Evolutionary conservation across 352 stramenopile species (phyloP).

Genomic region (Globisporangium uncinulatum): DNA sequence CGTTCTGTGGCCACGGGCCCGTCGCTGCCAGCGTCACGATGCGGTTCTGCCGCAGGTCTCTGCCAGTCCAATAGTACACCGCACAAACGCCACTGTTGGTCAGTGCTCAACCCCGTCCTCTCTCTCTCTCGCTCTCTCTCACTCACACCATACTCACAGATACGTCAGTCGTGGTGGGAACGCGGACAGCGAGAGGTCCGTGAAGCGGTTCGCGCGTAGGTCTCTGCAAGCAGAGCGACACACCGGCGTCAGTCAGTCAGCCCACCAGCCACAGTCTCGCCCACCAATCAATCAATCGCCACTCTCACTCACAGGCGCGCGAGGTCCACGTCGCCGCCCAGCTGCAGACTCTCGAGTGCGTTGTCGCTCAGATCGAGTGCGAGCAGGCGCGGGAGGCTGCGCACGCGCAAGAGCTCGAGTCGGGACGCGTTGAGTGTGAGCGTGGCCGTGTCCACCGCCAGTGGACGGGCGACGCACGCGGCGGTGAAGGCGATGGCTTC

Average conservation of each 20-base stretch:
- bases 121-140: no score
- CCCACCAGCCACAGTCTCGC: background rate
- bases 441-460: conserved; percentile 29
- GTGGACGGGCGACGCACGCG: conserved; percentile 30
- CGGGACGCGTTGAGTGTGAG: background rate
- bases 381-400: no score
- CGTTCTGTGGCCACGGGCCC: conserved; percentile 36
- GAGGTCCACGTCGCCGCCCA: background rate
- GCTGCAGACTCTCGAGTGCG: background rate
- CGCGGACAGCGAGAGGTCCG: conserved; percentile 6
- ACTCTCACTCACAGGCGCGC: background rate
- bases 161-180: conserved; percentile 8
- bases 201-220: conserved; percentile 6
- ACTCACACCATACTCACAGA: conserved; percentile 2
- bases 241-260: background rate
- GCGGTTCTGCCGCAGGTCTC: conserved; percentile 37
- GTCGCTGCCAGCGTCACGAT: conserved; percentile 25
- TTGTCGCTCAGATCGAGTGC: background rate
- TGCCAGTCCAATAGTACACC: background rate
- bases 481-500: conserved; percentile 48
- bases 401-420: no score
- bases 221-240: conserved; percentile 2
- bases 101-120: no score
- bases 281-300: no score
- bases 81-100: no score